Evolutionary conservation across 371 early-diverging fungal genomes (phyloP), one percentile per base, ranked within the genome.

Genomic region (Syncephalastrum sp.): DNA sequence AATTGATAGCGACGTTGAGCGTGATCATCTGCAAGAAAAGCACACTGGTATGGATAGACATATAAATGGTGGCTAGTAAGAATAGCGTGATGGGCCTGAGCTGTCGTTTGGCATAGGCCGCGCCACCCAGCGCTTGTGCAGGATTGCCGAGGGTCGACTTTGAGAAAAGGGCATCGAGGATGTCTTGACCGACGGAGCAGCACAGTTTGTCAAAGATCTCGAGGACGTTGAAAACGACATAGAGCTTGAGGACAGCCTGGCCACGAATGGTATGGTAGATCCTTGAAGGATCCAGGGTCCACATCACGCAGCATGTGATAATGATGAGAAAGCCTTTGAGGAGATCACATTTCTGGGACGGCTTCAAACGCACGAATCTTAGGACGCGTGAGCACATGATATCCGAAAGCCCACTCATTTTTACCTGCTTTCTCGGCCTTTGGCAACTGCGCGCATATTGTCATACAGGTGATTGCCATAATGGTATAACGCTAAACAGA

Each of bases 21-120:
- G 96, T 93, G 65, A 98, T 92, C 79, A 94, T 90, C 75, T 97
- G 94, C 72, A 93, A 95, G 61, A 94, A 94, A n/a, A 98, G 73
- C 16, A 95, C 89, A 56, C 91, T 75, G 7, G 95, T 86, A 70
- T 98, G 98, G 0, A 86, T 76, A 83, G 87, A 77, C 64, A 94
- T 91, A 73, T 97, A 97, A 12, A 79, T 65, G 24, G 89, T 74
- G 0, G 93, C 92, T 41, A 95, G 57, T 5, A 84, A 61, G 68
- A 92, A 92, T 54, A 83, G 69, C 0, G 82, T 83, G 15, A 85
- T 60, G 8, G 84, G 83, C 8, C 77, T 70, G 13, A 83, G 60
- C 43, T 84, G 83, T 27, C 80, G 58, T 42, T 68, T 76, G 5
- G 79, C 76, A 53, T 76, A 72, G 16, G 57, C 68, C 14, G 67